Evolutionary conservation across 2,329 filamentous ascomycete genomes (phyloP).

Genomic region (Monilinia aucupariae): DNA sequence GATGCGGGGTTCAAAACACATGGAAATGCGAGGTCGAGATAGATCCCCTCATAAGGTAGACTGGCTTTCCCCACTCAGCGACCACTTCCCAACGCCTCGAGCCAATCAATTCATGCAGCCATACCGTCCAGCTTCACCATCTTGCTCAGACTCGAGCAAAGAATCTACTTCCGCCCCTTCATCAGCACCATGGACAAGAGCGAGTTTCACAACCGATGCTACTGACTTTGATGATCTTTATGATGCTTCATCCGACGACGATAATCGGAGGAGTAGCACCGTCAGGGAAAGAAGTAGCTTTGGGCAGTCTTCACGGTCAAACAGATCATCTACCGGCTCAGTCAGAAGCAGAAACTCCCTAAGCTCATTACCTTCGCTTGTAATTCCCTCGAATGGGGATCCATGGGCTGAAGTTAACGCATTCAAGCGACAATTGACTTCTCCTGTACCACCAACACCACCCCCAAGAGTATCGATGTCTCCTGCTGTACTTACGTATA

Average conservation of each 20-base stretch:
- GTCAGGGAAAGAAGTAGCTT: constrained; percentile 25
- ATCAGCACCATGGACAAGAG: constrained; percentile 57
- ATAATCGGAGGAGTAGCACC: constrained; percentile 46
- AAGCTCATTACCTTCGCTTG: constrained; percentile 43
- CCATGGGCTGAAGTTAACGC: constrained; percentile 43
- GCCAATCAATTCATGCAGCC: constrained; percentile 60
- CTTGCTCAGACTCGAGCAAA: constrained; percentile 50
- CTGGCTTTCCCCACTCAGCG: constrained; percentile 42
- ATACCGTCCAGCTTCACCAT: constrained; percentile 50
- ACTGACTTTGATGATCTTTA: constrained; percentile 85
- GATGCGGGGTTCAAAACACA: constrained; percentile 29
- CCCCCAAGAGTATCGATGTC: constrained; percentile 69
- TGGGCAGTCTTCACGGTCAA: constrained; percentile 25
- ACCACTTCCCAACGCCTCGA: constrained; percentile 67
- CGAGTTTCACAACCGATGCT: constrained; percentile 56
- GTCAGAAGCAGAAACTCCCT: constrained; percentile 29
- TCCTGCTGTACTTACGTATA: constrained; percentile 65
- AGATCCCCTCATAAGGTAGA: constrained; percentile 37
- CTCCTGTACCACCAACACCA: constrained; percentile 58
- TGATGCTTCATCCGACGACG: constrained; percentile 71
- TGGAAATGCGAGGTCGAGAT: constrained; percentile 34
- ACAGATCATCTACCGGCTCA: constrained; percentile 30
- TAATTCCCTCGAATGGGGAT: constrained; percentile 43
- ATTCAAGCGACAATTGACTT: constrained; percentile 44
- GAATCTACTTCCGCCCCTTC: constrained; percentile 48